These are phyloP conservation scores for Centella asiatica DNA, from an alignment of 129 eudicot genomes.

Conservation along the genomic window DNA sequence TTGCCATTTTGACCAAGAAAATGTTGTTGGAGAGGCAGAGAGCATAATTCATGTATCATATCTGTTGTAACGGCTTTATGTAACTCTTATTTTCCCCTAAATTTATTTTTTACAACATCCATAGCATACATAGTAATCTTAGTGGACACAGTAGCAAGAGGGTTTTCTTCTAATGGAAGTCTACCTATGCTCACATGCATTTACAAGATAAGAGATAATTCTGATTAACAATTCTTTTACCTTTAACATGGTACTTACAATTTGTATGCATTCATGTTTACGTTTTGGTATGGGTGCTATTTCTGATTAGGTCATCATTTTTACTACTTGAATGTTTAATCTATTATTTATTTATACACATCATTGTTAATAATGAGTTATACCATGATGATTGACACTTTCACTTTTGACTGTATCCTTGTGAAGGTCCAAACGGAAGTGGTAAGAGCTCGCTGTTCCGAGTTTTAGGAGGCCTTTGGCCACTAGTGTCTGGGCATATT, in stretches of 20 bases:
- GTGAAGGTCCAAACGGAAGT: slow-evolving; percentile 95
- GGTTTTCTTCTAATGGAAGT: too few species aligned
- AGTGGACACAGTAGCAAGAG: too few species aligned
- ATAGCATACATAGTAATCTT: too few species aligned
- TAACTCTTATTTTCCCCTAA: too few species aligned
- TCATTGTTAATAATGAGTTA: not conserved
- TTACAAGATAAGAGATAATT: too few species aligned
- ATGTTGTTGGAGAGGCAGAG: too few species aligned
- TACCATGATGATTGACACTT: slow-evolving; percentile 1
- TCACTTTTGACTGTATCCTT: not conserved
- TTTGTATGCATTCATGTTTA: not conserved
- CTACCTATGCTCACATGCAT: too few species aligned
- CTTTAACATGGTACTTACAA: not conserved
- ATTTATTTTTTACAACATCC: too few species aligned
- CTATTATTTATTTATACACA: not conserved
- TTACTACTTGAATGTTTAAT: not conserved
- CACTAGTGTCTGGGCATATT: slow-evolving; percentile 90
- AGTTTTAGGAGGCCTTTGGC: slow-evolving; percentile 99
- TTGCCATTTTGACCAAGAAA: too few species aligned
- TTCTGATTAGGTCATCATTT: not conserved
- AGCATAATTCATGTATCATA: too few species aligned
- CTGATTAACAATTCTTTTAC: not conserved
- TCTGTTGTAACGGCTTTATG: too few species aligned
- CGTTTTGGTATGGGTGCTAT: not conserved
- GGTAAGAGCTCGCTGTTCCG: slow-evolving; percentile 99